phyloP scores from a whole-genome alignment of 257 asterid species.

The Solanum bukasovii region DNA sequence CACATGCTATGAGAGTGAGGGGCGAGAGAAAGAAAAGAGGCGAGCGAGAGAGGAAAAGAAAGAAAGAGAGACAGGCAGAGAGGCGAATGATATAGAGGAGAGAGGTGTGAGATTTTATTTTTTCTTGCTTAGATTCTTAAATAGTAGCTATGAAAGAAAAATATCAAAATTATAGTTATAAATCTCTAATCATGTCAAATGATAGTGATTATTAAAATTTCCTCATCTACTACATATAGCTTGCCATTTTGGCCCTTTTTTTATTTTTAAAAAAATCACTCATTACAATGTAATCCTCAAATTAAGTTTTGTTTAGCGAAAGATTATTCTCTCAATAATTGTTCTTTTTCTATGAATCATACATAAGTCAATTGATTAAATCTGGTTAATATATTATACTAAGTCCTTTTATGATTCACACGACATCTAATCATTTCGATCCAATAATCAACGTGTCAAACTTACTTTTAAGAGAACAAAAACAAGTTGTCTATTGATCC shows the following conservation, averaged over 20 bases:
- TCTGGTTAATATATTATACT: too few relatives aligned
- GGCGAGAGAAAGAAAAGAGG: neutral
- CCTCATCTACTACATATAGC: neutral
- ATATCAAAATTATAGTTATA: too few relatives aligned
- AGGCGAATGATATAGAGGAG: neutral
- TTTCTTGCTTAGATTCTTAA: too few relatives aligned
- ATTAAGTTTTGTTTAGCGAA: too few relatives aligned
- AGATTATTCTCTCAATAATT: too few relatives aligned
- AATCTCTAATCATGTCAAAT: neutral
- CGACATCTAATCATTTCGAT: neutral
- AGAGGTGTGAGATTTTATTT: neutral
- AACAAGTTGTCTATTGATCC: neutral
- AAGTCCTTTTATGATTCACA: too few relatives aligned
- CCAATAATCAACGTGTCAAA: neutral
- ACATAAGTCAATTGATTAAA: too few relatives aligned
- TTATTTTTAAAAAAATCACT: too few relatives aligned
- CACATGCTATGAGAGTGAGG: neutral
- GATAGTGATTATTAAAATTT: neutral
- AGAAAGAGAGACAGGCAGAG: fast-evolving
- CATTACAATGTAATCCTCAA: too few relatives aligned
- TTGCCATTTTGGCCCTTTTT: neutral
- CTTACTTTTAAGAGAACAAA: neutral
- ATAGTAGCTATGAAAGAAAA: too few relatives aligned
- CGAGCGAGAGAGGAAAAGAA: neutral
- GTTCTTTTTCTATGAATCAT: neutral